Evolutionary conservation across 164 flowering plant genomes (phyloP).

Genomic region (Stephania yunnanensis): DNA sequence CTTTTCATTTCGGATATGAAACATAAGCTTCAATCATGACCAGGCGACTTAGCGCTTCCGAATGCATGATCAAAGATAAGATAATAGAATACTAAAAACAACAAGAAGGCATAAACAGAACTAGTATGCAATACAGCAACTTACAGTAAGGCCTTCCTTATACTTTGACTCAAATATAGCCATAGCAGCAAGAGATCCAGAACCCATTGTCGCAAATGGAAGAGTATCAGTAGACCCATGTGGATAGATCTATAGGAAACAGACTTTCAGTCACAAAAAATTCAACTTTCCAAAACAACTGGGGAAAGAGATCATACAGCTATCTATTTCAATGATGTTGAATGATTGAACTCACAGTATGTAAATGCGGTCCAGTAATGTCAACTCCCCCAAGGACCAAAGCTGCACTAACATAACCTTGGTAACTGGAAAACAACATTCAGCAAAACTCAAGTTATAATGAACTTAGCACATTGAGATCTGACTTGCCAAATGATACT

Average conservation of each 20-base stretch:
- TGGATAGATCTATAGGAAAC: constrained; percentile 75
- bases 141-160: constrained; percentile 79
- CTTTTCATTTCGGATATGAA: neutral
- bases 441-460: neutral
- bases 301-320: neutral
- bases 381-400: constrained; percentile 99
- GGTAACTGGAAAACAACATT: constrained; percentile 47
- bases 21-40: constrained; percentile 1
- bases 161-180: constrained; percentile 82
- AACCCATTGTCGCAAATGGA: constrained; percentile 97
- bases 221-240: constrained; percentile 97
- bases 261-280: neutral
- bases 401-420: constrained; percentile 91
- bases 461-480: neutral
- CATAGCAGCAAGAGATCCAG: constrained; percentile 99
- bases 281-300: neutral
- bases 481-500: neutral
- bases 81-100: neutral
- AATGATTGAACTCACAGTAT: constrained; percentile 58
- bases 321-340: neutral
- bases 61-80: neutral
- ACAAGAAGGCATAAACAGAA: neutral
- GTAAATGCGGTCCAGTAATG: constrained; percentile 92
- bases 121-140: constrained; percentile 21
- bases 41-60: neutral